Base-by-base conservation (phyloP, 805 yeast species). In the Henningerozyma blattae region DNA sequence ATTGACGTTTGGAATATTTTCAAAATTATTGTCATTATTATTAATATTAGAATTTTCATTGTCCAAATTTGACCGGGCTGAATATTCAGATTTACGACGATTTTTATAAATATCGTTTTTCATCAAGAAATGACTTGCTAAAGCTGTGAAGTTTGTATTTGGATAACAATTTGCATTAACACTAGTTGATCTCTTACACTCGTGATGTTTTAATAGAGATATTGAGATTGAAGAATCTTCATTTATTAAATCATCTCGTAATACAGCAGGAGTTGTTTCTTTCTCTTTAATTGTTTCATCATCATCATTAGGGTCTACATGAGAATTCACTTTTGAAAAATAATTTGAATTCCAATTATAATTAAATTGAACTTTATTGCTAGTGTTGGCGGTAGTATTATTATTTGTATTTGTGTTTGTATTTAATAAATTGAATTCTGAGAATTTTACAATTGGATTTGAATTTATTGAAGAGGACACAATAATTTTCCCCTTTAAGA, bases 401-500 rank as follows among this genome's bases (percentile, higher is more conserved):
- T 24, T n/a, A 24, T n/a, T 24, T 10, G 12, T 24, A 6, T 12
- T 8, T 8, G 56, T 52, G 33, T 48, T 50, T 30, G n/a, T n/a
- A n/a, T 42, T 43, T 15, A 48, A 38, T 3, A 48, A 39, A 9
- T 54, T 45, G 15, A 52, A 50, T 14, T 65, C 58, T n/a, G n/a
- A n/a, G n/a, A n/a, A n/a, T n/a, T n/a, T n/a, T n/a, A n/a, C n/a
- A 6, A 24, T 8, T 8, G 56, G 54, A 34, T 48, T 50, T 30
- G n/a, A n/a, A n/a, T 42, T 43, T 15, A 48, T 40, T 3, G 49
- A 39, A 9, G 54, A 46, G 15, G 53, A 50, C 14, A 65, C 58
- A 15, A 78, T 70, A 18, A 77, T 60, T 36, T 77, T 62, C 4
- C 83, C 75, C 40, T 85, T 65, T 36, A 85, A 55, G 6, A 56